phyloP scores from a whole-genome alignment of 306 rosid genomes.

The Citrullus amarus region DNA sequence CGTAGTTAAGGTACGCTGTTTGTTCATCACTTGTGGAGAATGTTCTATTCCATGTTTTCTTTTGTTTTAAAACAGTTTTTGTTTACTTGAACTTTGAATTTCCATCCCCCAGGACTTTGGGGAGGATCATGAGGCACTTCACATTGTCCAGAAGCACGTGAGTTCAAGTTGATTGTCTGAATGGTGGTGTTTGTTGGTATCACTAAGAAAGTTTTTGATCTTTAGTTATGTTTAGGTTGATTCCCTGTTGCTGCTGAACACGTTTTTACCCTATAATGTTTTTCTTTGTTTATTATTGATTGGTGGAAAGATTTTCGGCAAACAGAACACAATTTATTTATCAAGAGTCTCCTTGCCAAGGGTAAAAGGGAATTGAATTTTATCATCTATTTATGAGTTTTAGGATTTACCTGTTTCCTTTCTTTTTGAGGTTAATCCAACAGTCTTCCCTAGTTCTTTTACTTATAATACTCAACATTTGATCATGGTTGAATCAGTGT shows the following conservation, averaged over 20 bases:
- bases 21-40: neutral
- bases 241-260: slow-evolving; percentile 2
- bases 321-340: neutral
- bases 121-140: slow-evolving; percentile 32
- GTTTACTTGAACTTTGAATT: neutral
- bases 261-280: neutral
- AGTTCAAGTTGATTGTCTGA: slow-evolving; percentile 17
- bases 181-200: neutral
- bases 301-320: neutral
- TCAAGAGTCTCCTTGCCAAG: slow-evolving; percentile 4
- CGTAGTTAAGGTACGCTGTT: slow-evolving; percentile 53
- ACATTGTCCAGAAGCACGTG: slow-evolving; percentile 41
- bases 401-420: neutral
- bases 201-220: slow-evolving; percentile 6
- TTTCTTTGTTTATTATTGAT: slow-evolving; percentile 1
- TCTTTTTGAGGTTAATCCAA: neutral
- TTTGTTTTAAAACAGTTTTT: neutral
- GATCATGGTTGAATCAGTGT: neutral
- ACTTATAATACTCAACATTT: too few relatives aligned
- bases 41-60: neutral
- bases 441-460: neutral
- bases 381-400: neutral
- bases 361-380: neutral
- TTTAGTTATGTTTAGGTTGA: slow-evolving; percentile 3
- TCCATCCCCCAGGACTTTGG: slow-evolving; percentile 26